Base-by-base conservation (phyloP, 805 yeast species). In the Kluyveromyces aestuarii region DNA sequence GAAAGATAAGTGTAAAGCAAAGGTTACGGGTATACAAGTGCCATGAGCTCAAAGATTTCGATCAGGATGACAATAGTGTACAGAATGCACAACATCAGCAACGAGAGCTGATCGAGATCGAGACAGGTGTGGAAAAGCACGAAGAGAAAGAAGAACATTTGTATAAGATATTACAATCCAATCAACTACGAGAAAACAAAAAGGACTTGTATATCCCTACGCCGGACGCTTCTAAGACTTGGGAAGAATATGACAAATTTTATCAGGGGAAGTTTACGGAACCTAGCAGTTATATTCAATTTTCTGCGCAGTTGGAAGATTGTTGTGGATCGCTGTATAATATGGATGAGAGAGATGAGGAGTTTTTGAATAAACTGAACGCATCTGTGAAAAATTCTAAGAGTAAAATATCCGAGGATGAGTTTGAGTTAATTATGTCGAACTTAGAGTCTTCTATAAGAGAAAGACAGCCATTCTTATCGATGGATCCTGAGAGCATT, bases 141-240 rank as follows among this genome's bases (percentile, higher is more conserved):
- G 99, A 93, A 67, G 99, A 93, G 67, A 96, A 88, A 58, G 99
- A 93, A 66, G 93, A 87, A 40, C 99, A 93, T 77, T 74, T 93
- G 53, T 96, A 91, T 64, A 87, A 84, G 53, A 96, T 90, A 45
- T 83, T 93, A 55, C 81, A 82, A 66, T 91, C 91, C 13, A 53
- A 52, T 37, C 55, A 69, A 50, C 74, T 74, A 46, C 45, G 45
- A 33, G 70, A 72, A 56, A 75, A 76, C 52, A 83, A 84, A 41
- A 55, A 57, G 35, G 60, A 61, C 30, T 62, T 64, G 10, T 91
- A 84, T 65, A 93, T 93, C 57, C 99, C 99, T 1, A 93, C 99
- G 0, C 99, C 99, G 0, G 95, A 88, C 72, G 97, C 98, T 3
- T 83, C 95, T 0, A 75, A 75, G 55, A 71, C 78, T 18, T 90